Percentiles rank a stretch among this genome's conserved stretches.
Evolutionary conservation across 768 basidiomycete species (phyloP).

Genomic region (Coprinellus aureogranulatus): DNA sequence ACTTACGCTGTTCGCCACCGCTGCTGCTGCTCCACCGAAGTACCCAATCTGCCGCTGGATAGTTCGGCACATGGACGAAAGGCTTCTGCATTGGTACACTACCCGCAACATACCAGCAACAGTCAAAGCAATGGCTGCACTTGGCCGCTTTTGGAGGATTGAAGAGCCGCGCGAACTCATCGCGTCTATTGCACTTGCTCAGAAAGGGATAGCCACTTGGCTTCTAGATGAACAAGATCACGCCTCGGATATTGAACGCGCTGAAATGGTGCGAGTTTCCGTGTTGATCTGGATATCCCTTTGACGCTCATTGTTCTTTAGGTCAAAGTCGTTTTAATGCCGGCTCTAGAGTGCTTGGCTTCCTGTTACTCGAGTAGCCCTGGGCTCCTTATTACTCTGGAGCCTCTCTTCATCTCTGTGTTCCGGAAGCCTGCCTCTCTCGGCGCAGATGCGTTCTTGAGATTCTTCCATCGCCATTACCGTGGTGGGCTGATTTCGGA

Average conservation of each 20-base stretch:
- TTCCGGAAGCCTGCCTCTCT: too few species aligned
- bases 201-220: not conserved
- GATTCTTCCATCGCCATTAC: too few species aligned
- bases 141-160: not conserved
- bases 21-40: not conserved
- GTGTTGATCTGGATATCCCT: not conserved
- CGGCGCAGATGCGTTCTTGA: too few species aligned
- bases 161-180: not conserved
- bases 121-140: not conserved
- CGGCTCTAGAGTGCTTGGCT: too few species aligned
- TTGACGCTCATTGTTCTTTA: not conserved
- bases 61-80: not conserved
- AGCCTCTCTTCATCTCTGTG: too few species aligned
- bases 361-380: too few species aligned
- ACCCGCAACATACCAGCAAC: conserved; percentile 1
- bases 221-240: not conserved
- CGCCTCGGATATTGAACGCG: not conserved
- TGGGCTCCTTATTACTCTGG: too few species aligned
- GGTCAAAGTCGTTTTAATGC: not conserved
- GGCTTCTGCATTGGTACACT: not conserved
- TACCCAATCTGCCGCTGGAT: not conserved
- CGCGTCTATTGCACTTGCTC: not conserved
- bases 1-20: not conserved
- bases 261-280: not conserved
- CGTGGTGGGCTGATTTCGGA: too few species aligned